Percentiles rank a stretch among this genome's conserved stretches.
These are phyloP conservation scores for Russula brevipes DNA, from an alignment of 768 basidiomycete species.

Conservation along the genomic window DNA sequence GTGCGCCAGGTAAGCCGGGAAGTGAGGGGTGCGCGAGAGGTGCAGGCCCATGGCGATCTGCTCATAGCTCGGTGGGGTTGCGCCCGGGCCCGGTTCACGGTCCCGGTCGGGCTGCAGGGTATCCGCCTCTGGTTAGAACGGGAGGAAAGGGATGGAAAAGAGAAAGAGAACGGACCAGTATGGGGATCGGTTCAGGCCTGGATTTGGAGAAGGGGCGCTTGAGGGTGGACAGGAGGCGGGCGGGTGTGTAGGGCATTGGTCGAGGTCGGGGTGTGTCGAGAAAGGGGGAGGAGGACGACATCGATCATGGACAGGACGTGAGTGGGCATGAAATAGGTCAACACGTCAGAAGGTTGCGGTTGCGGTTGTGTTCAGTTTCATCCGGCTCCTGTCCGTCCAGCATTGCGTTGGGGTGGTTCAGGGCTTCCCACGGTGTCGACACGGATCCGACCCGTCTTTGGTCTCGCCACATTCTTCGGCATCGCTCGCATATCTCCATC, in stretches of 20 bases:
- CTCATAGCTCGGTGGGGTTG: constrained; percentile 56
- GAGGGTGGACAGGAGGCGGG: constrained; percentile 16
- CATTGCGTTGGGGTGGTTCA: no score
- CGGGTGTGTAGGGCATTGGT: neutral
- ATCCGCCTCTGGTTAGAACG: neutral
- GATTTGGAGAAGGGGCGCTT: constrained; percentile 16
- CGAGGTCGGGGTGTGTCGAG: constrained; percentile 1
- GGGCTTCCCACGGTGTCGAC: no score
- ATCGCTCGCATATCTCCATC: no score
- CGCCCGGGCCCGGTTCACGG: constrained; percentile 37
- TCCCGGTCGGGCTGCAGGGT: constrained; percentile 29
- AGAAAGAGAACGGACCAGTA: neutral
- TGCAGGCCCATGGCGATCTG: constrained; percentile 82
- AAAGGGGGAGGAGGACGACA: neutral
- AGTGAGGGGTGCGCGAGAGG: constrained; percentile 68
- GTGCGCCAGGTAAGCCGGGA: constrained; percentile 39
- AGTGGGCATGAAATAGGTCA: neutral
- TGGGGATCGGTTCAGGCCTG: neutral
- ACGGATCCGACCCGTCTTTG: no score
- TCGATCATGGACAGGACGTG: neutral
- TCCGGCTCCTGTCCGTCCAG: no score
- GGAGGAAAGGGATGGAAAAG: neutral
- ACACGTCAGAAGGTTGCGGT: no score
- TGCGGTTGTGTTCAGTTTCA: no score
- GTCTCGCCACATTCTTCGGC: no score